Percentiles rank a stretch among this genome's conserved stretches.
These are phyloP conservation scores for Diddensiella santjacobensis DNA, from an alignment of 805 yeast genomes.

Conservation along the genomic window DNA sequence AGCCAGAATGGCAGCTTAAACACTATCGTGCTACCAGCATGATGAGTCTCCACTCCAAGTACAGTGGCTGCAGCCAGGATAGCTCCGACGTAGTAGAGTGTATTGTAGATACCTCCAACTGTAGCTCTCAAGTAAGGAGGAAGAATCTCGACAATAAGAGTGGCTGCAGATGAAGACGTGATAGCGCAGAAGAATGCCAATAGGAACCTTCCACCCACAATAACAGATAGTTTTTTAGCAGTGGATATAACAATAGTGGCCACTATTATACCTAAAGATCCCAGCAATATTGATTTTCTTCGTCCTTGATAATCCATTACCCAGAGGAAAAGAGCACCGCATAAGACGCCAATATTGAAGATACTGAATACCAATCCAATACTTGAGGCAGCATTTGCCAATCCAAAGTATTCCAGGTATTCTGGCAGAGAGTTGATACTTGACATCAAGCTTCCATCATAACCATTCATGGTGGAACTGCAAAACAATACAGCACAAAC, in stretches of 20 bases:
- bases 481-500: neutral
- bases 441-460: conserved; percentile 20
- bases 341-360: conserved; percentile 16
- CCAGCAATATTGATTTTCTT: conserved; percentile 10
- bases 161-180: conserved; percentile 14
- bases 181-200: conserved; percentile 15
- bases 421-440: conserved; percentile 17
- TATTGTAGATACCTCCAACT: conserved; percentile 18
- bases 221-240: conserved; percentile 1
- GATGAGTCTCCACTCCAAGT: conserved; percentile 12
- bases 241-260: conserved; percentile 14
- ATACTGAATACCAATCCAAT: conserved; percentile 20
- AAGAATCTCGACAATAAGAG: conserved; percentile 19
- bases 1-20: conserved; percentile 20
- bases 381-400: conserved; percentile 8
- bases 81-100: conserved; percentile 14
- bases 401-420: conserved; percentile 12
- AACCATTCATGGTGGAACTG: conserved; percentile 15
- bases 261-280: conserved; percentile 16
- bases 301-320: conserved; percentile 13
- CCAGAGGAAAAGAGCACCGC: conserved; percentile 17
- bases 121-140: conserved; percentile 19
- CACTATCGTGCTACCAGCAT: conserved; percentile 5
- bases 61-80: conserved; percentile 14
- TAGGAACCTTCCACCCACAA: conserved; percentile 19